Conservation (phyloP, 148 eudicot species). For the Fagopyrum tataricum region DNA sequence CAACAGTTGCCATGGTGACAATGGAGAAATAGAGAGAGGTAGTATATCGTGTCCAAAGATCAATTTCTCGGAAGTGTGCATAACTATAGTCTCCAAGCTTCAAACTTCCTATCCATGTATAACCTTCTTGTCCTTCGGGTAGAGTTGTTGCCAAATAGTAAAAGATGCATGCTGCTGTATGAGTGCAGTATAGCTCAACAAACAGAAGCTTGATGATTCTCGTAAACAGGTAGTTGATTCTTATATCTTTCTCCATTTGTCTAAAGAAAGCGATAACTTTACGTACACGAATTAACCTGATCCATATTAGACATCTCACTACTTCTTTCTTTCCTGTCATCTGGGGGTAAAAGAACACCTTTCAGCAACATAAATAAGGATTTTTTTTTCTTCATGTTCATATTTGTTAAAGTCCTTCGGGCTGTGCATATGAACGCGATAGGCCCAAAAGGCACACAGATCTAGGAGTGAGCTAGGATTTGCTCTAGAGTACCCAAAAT, state of each 20-base stretch:
- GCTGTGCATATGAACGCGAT: too few species aligned
- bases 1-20: slow-evolving; percentile 95
- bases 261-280: slow-evolving; percentile 46
- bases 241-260: slow-evolving; percentile 77
- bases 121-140: slow-evolving; percentile 64
- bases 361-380: neutral
- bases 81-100: slow-evolving; percentile 75
- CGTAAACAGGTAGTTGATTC: slow-evolving; percentile 75
- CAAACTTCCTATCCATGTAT: slow-evolving; percentile 97
- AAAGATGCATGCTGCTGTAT: slow-evolving; percentile 95
- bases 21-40: slow-evolving; percentile 84
- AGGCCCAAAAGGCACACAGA: too few species aligned
- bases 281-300: slow-evolving; percentile 67
- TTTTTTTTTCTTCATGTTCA: neutral
- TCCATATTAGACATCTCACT: slow-evolving; percentile 71
- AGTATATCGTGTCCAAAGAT: slow-evolving; percentile 65
- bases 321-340: slow-evolving; percentile 53
- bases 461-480: too few species aligned
- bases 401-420: neutral
- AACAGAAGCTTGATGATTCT: slow-evolving; percentile 66
- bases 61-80: slow-evolving; percentile 68
- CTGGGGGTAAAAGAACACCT: slow-evolving; percentile 27
- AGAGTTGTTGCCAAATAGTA: slow-evolving; percentile 84
- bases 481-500: too few species aligned
- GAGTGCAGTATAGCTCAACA: slow-evolving; percentile 89